Evolutionary conservation across 306 rosid species (phyloP).

Genomic region (Erythrophleum fordii): DNA sequence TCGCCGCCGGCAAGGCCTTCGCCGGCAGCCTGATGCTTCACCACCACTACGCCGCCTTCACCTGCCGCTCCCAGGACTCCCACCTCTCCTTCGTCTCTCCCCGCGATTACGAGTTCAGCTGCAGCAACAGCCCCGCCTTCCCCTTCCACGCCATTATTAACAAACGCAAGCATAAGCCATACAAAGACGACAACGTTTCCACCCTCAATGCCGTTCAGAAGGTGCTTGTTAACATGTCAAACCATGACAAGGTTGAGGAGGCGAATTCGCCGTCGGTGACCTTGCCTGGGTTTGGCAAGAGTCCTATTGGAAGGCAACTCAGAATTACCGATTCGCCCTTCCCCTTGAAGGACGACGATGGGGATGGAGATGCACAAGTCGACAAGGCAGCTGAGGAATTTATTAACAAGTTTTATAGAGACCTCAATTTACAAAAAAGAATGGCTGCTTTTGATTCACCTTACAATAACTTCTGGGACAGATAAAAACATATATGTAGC

Average conservation of each 20-base stretch:
- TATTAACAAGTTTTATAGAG: conserved; percentile 69
- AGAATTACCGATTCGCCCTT: conserved; percentile 92
- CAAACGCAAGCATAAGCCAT: conserved; percentile 39
- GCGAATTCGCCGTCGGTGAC: conserved; percentile 56
- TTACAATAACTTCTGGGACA: conserved; percentile 32
- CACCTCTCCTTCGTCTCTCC: conserved; percentile 65
- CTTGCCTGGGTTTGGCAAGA: conserved; percentile 80
- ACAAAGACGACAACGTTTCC: conserved; percentile 58
- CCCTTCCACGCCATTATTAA: conserved; percentile 41
- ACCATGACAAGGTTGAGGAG: conserved; percentile 38
- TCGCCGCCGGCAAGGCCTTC: conserved; percentile 67
- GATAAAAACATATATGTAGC: conserved; percentile 24
- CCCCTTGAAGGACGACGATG: conserved; percentile 61
- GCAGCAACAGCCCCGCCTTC: conserved; percentile 79
- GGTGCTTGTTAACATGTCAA: conserved; percentile 61
- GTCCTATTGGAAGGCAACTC: conserved; percentile 72
- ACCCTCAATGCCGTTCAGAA: conserved; percentile 60
- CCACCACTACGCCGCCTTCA: conserved; percentile 56
- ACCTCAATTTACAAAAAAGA: conserved; percentile 59
- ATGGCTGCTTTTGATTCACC: conserved; percentile 62
- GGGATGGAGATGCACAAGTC: conserved; percentile 50
- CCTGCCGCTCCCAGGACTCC: conserved; percentile 62
- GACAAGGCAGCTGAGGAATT: conserved; percentile 84
- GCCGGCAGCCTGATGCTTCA: conserved; percentile 55
- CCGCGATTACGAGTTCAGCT: conserved; percentile 87